phyloP scores from a whole-genome alignment of 106 monocot species.

The Acorus gramineus region DNA sequence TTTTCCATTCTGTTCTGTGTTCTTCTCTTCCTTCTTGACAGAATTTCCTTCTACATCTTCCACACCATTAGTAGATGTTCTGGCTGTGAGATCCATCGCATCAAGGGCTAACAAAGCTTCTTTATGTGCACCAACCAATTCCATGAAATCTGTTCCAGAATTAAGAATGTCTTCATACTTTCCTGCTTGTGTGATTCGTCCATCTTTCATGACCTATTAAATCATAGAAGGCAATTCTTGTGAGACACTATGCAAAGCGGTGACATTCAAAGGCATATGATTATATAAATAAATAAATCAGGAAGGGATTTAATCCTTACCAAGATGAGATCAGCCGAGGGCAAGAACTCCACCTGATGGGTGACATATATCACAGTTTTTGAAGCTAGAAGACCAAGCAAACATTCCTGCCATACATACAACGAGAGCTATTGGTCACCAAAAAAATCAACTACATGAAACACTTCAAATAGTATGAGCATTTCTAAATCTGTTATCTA shows the following conservation, averaged over 20 bases:
- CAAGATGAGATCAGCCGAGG: conserved; percentile 85
- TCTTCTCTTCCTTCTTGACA: conserved; percentile 12
- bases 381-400: conserved; percentile 53
- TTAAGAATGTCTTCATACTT: conserved; percentile 72
- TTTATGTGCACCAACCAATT: conserved; percentile 76
- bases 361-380: conserved; percentile 90
- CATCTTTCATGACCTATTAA: conserved; percentile 67
- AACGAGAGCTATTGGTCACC: no score
- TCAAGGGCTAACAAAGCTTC: conserved; percentile 51
- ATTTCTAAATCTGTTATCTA: no score
- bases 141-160: conserved; percentile 74
- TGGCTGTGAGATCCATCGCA: conserved; percentile 15
- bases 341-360: conserved; percentile 92
- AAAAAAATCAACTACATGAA: no score
- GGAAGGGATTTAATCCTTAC: conserved; percentile 24
- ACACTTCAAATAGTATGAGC: no score
- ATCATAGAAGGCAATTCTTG: no score
- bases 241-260: no score
- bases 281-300: no score
- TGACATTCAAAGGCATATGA: no score
- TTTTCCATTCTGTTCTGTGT: conserved; percentile 30
- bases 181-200: conserved; percentile 69
- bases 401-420: conserved; percentile 51
- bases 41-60: conserved; percentile 5
- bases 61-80: conserved; percentile 4